Base-by-base conservation (phyloP, 164 flowering plant species). In the Vitis rupestris region DNA sequence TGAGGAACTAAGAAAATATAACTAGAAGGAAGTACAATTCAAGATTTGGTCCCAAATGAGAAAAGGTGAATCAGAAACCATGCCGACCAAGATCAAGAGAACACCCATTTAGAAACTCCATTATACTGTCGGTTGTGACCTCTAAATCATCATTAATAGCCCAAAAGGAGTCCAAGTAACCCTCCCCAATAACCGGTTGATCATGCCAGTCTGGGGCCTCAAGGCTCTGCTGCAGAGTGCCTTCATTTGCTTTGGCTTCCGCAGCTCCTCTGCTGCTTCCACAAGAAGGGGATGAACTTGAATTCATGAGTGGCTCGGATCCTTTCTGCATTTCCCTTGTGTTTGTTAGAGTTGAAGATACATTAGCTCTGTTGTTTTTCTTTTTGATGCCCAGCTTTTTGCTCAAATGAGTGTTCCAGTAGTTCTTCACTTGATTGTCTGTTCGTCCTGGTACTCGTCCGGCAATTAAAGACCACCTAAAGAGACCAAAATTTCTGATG, bases 391-490 rank as follows among this genome's bases (percentile, higher is more conserved):
- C 81, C 1, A 78, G 72, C 66, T 74, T 78, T 64, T 80, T 82
- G 73, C 78, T 65, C 75, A 82, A 72, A 67, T 80, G 74, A 48
- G 76, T 71, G 59, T 82, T 82, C 85, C 85, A 82, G 57, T 81
- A 72, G 72, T 82, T 82, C 72, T 82, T 82, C 71, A 79, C 82
- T 70, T 82, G 83, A 57, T 82, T 82, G 59, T 82, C 85, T 1
- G 83, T 82, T 55, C 83, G 66, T 11, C 85, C 85, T 0, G 85
- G 85, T 15, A 82, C 75, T 23, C 85, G 57, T 61, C 82, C 82
- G 1, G 85, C 82, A 17, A 82, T 82, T 50, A 82, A 70, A 37
- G 85, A 75, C 85, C 85, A 82, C 71, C 85, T 79, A 47, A 17
- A 19, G 0, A 64, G 10, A 52, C 10, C 15, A 55, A 9, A 51